Conservation (phyloP, 768 basidiomycete species). For the Termitomyces sp. region DNA sequence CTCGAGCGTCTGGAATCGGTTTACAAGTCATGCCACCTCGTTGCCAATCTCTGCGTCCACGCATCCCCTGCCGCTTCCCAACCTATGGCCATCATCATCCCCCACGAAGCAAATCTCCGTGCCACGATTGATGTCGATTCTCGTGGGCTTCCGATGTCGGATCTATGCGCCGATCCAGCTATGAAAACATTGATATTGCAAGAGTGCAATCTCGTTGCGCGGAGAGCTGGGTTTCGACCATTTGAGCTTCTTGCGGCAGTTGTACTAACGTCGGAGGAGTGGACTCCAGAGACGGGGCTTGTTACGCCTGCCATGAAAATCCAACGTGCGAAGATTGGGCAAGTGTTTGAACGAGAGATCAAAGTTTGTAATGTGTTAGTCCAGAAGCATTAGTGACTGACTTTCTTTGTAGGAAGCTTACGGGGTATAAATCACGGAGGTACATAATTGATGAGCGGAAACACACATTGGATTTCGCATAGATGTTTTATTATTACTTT, state of each 20-base stretch:
- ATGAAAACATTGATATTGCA: slow-evolving; percentile 62
- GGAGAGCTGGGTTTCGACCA: slow-evolving; percentile 77
- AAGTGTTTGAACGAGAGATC: slow-evolving; percentile 61
- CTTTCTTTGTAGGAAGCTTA: background rate
- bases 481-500: background rate
- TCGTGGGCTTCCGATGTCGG: slow-evolving; percentile 26
- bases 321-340: slow-evolving; percentile 68
- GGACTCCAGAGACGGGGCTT: slow-evolving; percentile 85
- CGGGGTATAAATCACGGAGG: background rate
- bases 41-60: slow-evolving; percentile 78
- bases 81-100: slow-evolving; percentile 81
- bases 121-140: slow-evolving; percentile 1
- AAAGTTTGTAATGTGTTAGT: slow-evolving; percentile 37
- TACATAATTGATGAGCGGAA: background rate
- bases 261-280: slow-evolving; percentile 77
- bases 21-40: slow-evolving; percentile 79
- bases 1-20: slow-evolving; percentile 86
- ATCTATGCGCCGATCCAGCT: slow-evolving; percentile 51
- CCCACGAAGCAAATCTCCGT: slow-evolving; percentile 72
- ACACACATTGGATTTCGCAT: background rate
- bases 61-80: slow-evolving; percentile 72
- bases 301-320: slow-evolving; percentile 94
- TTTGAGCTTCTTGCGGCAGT: slow-evolving; percentile 76
- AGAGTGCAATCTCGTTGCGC: slow-evolving; percentile 72
- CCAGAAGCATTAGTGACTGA: background rate